Percentiles rank a stretch among this genome's conserved stretches.
These are phyloP conservation scores for Ajuga chamaepitys DNA, from an alignment of 257 asterid genomes.

Conservation along the genomic window DNA sequence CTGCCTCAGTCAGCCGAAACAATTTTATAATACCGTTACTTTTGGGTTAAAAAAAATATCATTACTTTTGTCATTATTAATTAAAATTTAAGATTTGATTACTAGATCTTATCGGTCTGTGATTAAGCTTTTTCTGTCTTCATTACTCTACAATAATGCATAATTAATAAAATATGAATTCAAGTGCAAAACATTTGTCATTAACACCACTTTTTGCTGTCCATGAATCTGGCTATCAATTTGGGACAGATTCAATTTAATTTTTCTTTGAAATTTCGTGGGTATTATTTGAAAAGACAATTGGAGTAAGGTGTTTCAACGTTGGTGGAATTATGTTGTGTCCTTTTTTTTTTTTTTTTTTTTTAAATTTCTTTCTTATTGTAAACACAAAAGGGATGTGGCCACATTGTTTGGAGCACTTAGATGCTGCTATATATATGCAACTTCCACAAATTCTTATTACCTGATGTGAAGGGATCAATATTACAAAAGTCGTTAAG, in stretches of 20 bases:
- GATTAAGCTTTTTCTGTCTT: background rate
- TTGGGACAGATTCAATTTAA: slow-evolving; percentile 16
- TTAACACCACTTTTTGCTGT: slow-evolving; percentile 10
- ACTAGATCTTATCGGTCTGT: background rate
- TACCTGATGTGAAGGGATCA: too few relatives aligned
- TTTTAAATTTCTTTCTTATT: background rate
- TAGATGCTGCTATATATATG: too few relatives aligned
- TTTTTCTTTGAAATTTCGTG: too few relatives aligned
- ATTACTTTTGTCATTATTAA: background rate
- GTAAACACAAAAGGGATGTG: too few relatives aligned
- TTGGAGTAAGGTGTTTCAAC: too few relatives aligned
- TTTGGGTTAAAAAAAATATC: too few relatives aligned
- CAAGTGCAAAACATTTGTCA: slow-evolving; percentile 22
- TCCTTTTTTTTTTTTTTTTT: background rate
- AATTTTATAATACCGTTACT: background rate
- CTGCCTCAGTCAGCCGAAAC: slow-evolving; percentile 18
- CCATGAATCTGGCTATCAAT: slow-evolving; percentile 24
- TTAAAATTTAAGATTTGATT: background rate
- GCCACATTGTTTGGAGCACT: too few relatives aligned
- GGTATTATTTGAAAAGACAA: too few relatives aligned
- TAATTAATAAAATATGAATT: background rate
- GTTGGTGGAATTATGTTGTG: background rate
- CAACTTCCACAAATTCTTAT: too few relatives aligned
- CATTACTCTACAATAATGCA: background rate
- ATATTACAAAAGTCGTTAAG: too few relatives aligned